phyloP scores from a whole-genome alignment of 2,329 filamentous ascomycete genomes.

The Coccinonectria pachysandricola region DNA sequence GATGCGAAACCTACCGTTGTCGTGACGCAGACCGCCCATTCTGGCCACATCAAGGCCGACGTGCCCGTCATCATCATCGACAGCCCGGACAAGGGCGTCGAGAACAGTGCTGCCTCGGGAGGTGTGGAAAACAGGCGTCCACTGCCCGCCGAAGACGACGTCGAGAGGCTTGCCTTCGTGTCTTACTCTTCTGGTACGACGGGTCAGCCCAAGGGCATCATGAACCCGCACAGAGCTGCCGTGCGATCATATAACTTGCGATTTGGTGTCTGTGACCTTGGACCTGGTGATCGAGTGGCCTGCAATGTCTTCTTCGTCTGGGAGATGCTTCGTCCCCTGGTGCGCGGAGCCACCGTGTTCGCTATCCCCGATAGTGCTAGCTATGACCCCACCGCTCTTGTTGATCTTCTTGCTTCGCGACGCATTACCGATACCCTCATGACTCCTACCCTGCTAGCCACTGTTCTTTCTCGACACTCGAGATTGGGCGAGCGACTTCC shows the following conservation, averaged over 20 bases:
- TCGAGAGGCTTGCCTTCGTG: constrained; percentile 69
- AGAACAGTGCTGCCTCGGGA: constrained; percentile 18
- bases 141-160: constrained; percentile 52
- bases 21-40: constrained; percentile 56
- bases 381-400: constrained; percentile 66
- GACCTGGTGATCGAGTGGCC: constrained; percentile 66
- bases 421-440: constrained; percentile 71
- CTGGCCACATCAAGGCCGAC: constrained; percentile 52
- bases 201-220: constrained; percentile 71
- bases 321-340: constrained; percentile 69
- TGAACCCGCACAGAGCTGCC: constrained; percentile 65
- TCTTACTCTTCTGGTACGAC: constrained; percentile 72
- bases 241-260: constrained; percentile 65
- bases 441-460: constrained; percentile 70
- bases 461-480: constrained; percentile 60
- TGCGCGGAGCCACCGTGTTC: constrained; percentile 67
- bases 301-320: constrained; percentile 84
- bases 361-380: constrained; percentile 66
- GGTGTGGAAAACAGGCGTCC: constrained; percentile 33
- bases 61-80: constrained; percentile 58
- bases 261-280: constrained; percentile 59
- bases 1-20: constrained; percentile 64
- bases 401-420: constrained; percentile 56
- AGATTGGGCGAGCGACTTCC: constrained; percentile 54
- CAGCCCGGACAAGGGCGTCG: constrained; percentile 22